Evolutionary conservation across 1,284 basidiomycete species (phyloP), one percentile per base, ranked within the genome.

Genomic region (Pascua sp.): DNA sequence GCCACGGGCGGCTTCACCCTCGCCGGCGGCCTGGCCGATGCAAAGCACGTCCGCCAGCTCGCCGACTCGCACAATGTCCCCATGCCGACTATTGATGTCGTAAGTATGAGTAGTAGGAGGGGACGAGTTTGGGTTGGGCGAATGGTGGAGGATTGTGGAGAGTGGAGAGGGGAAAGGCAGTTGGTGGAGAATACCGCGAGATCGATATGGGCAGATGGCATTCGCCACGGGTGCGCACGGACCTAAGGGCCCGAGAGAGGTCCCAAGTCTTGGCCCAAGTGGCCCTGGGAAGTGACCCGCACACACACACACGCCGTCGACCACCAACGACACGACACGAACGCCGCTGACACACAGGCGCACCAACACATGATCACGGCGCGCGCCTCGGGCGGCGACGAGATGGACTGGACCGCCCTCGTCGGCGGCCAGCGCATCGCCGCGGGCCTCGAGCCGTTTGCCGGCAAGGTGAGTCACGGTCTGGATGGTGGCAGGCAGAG

Each of bases 1-100:
- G 88, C 86, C 16, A 80, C 82, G 10, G 80, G 81, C 42, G 92
- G 91, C n/a, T 94, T 95, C 73, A 81, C 86, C n/a, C 84, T 94
- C 53, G 86, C 87, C 42, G 89, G 90, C 15, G 92, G 91, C n/a
- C 85, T 94, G 67, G 91, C 91, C 67, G 91, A 94, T 70, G 84
- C 85, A 0, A 72, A 81, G 47, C 78, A 81, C 65, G 80, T 81
- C 43, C 72, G 77, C 47, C 69, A 73, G 58, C 68, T 82, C 9
- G 81, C 80, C 8, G 78, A 79, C 10, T 82, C 86, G 52, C 79
- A 85, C 65, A 86, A 90, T 64, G 84, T 87, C 11, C 90, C 90
- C 0, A 86, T 92, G 84, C 91, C 91, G 11, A 81, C 82, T 16
- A 81, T 92, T 62, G 89, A 93, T 68, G 80, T 85, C 47, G 87